Percentiles rank a stretch among this genome's conserved stretches.
These are phyloP conservation scores for Metrosideros polymorpha DNA, from an alignment of 441 rosid genomes.

Conservation along the genomic window DNA sequence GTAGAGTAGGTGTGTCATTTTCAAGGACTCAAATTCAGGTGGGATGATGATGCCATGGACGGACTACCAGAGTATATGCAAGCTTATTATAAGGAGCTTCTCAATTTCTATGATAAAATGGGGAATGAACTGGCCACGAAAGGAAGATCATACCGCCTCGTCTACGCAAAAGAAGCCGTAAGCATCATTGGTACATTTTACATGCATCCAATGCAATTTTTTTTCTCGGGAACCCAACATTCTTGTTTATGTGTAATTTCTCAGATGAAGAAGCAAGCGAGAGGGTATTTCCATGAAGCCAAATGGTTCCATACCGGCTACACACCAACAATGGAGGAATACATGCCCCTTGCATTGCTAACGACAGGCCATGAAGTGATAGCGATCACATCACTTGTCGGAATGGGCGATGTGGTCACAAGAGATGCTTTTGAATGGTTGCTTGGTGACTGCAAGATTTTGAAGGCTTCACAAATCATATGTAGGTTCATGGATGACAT, in stretches of 20 bases:
- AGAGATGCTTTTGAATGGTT: neutral
- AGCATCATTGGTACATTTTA: accelerated
- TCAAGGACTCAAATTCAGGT: neutral
- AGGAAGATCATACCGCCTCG: neutral
- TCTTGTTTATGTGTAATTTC: neutral
- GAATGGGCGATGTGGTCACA: neutral
- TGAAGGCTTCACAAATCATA: neutral
- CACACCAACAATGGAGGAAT: neutral
- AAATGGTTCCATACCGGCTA: neutral
- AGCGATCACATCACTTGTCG: neutral
- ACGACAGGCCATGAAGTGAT: neutral
- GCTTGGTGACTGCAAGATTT: neutral
- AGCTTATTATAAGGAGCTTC: neutral
- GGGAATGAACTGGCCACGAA: neutral
- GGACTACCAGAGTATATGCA: neutral
- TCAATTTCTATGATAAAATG: neutral
- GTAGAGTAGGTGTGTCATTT: neutral
- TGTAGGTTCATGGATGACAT: neutral
- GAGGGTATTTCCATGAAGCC: neutral
- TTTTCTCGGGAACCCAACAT: neutral
- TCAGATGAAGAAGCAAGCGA: neutral
- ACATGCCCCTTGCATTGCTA: neutral
- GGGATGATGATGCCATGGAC: neutral
- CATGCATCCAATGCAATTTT: neutral
- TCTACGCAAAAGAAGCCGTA: neutral